Evolutionary conservation across 2,329 filamentous ascomycete species (phyloP).

Genomic region (Hypoxylon sp.): DNA sequence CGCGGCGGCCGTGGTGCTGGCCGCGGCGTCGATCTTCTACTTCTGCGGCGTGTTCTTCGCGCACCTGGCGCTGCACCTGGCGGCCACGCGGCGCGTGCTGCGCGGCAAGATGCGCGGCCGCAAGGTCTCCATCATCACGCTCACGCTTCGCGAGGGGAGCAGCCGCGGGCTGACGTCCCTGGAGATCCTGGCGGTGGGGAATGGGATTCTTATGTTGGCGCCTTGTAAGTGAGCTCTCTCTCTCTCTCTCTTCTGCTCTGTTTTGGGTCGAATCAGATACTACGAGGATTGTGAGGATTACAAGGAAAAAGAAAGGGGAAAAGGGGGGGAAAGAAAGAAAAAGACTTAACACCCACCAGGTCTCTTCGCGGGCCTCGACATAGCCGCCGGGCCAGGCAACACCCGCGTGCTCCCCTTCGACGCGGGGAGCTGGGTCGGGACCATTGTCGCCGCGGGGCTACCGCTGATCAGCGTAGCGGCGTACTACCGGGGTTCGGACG

Average conservation of each 20-base stretch:
- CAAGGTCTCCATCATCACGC: slow-evolving; percentile 39
- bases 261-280: not conserved
- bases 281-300: not conserved
- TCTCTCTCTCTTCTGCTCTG: not conserved
- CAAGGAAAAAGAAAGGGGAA: not conserved
- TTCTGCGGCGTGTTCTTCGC: slow-evolving; percentile 71
- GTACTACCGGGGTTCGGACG: slow-evolving; percentile 47
- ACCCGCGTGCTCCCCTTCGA: slow-evolving; percentile 62
- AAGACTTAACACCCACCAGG: slow-evolving; percentile 55
- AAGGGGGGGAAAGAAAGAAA: too few relatives aligned
- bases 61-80: slow-evolving; percentile 65
- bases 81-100: slow-evolving; percentile 63
- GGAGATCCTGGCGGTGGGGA: slow-evolving; percentile 70
- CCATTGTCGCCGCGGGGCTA: slow-evolving; percentile 66
- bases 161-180: slow-evolving; percentile 61
- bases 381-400: slow-evolving; percentile 63
- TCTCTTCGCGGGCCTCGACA: slow-evolving; percentile 66
- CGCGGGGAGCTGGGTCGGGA: slow-evolving; percentile 64
- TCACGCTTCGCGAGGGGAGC: slow-evolving; percentile 16
- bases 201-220: slow-evolving; percentile 69
- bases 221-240: slow-evolving; percentile 61
- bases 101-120: slow-evolving; percentile 48
- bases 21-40: slow-evolving; percentile 63
- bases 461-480: slow-evolving; percentile 68
- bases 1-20: slow-evolving; percentile 58